These are phyloP conservation scores for Cyclanthera cordifolia DNA, from an alignment of 306 rosid species.

Conservation along the genomic window DNA sequence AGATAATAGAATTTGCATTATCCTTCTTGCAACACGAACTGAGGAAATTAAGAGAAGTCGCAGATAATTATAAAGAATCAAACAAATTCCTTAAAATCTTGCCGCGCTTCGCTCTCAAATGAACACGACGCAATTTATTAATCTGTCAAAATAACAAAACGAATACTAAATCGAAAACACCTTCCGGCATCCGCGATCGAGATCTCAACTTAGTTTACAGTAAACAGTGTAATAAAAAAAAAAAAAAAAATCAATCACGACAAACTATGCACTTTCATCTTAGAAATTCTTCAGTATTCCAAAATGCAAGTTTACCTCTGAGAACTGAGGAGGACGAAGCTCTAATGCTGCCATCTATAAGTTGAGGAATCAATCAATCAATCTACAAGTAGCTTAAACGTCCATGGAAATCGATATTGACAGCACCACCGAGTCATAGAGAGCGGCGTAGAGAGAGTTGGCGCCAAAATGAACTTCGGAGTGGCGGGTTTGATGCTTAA, in stretches of 20 bases:
- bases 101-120: neutral
- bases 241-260: neutral
- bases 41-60: neutral
- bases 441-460: neutral
- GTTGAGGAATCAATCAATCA: neutral
- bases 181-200: neutral
- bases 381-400: neutral
- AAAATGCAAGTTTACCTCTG: constrained; percentile 28
- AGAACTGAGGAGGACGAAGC: constrained; percentile 51
- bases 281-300: neutral
- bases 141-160: neutral
- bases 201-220: neutral
- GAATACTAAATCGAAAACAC: neutral
- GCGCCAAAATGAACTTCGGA: neutral
- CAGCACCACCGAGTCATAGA: neutral
- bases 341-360: constrained; percentile 19
- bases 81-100: neutral
- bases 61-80: neutral
- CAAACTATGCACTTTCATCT: neutral
- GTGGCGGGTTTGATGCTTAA: too few species aligned
- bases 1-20: neutral
- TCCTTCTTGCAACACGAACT: neutral
- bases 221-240: neutral
- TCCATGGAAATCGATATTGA: constrained; percentile 4
- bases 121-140: neutral